phyloP scores from a whole-genome alignment of 805 yeast genomes.

The Yarrowia sp. region DNA sequence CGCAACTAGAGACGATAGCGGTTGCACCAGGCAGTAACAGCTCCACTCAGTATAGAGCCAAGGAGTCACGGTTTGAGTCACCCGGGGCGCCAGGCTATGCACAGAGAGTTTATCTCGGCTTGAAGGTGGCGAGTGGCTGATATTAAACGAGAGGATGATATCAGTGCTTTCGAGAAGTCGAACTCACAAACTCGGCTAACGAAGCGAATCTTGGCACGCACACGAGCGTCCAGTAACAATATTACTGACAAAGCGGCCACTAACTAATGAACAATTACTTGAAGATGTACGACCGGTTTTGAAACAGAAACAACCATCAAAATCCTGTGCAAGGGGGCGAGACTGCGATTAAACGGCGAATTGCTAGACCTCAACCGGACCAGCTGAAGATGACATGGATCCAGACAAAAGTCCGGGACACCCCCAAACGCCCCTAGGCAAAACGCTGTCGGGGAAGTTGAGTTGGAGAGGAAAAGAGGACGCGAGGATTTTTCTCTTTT shows the following conservation, averaged over 20 bases:
- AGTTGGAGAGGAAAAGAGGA: slow-evolving; percentile 7
- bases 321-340: slow-evolving; percentile 26
- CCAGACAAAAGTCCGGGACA: slow-evolving; percentile 3
- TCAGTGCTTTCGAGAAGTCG: no score
- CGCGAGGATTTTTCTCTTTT: neutral
- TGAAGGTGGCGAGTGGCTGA: no score
- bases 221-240: no score
- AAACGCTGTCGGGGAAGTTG: slow-evolving; percentile 26
- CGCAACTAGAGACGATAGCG: no score
- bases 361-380: slow-evolving; percentile 26
- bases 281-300: slow-evolving; percentile 25
- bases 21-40: no score
- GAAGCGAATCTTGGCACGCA: no score
- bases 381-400: slow-evolving; percentile 17
- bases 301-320: slow-evolving; percentile 25
- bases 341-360: slow-evolving; percentile 27
- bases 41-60: neutral
- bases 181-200: no score
- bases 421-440: slow-evolving; percentile 27
- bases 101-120: neutral
- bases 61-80: neutral
- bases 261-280: no score
- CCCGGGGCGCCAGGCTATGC: no score
- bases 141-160: no score
- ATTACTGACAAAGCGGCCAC: no score